Base-by-base conservation (phyloP, 1,284 basidiomycete species). In the Hypsizygus ulmarius region DNA sequence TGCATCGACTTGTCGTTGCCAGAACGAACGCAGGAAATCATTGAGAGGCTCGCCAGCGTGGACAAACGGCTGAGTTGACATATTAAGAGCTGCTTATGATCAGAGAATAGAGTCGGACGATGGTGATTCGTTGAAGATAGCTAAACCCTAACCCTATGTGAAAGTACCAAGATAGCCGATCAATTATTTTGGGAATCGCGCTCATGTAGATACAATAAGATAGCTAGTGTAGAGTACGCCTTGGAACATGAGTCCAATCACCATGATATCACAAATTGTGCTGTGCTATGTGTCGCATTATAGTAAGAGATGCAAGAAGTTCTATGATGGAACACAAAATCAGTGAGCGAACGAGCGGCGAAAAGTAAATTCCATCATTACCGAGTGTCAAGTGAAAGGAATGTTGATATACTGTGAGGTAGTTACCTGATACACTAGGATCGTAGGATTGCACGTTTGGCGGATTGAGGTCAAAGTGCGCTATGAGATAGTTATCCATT, bases 1-100 rank as follows among this genome's bases (percentile, higher is more conserved):
- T 3, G 80, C 73, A 63, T 87, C 81, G 43, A 93, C 77, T 58
- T 91, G 89, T 29, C 87, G 72, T 61, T 89, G 87, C 90, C 90
- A 93, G 67, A 93, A 93, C 2, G 81, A 79, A 43, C 81, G 78
- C 45, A 91, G 69, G 60, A 91, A 91, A 42, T 87, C 81, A 56
- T 87, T 84, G 27, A 90, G 72, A 15, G 82, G 82, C 57, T 90
- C 84, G 36, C 87, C 87, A 9, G 87, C 68, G 58, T 86, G 84
- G 11, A 90, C 87, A 47, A 63, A 77, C 2, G 75, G 72, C 47
- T 67, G 64, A 15, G 39, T 56, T 35, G 58, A 56, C 60, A 62
- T 61, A 39, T 45, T 19, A 35, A 21, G 21, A 15, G 36, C 11
- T 27, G 28, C 19, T 32, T n/a, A 21, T 35, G 28, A 34, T 12